Base-by-base conservation (phyloP, 106 monocot species). In the Dendrobium catenatum region DNA sequence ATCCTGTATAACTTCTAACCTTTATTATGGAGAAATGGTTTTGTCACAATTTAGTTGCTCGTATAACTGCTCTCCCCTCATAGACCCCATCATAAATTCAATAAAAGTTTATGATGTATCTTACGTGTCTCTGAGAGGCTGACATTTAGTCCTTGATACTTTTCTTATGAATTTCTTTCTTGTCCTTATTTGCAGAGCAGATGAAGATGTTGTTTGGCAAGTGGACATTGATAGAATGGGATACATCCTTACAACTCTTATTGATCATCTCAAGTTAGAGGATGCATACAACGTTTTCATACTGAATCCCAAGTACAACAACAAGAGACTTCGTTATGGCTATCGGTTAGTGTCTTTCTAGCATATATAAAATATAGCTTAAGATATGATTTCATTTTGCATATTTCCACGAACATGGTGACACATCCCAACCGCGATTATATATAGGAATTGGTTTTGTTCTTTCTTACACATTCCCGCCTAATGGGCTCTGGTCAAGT, bases 201-300 rank as follows among this genome's bases (percentile, higher is more conserved):
- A 85, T 67, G 89, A 78, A 84, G 86, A 88, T 72, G 58, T 84
- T 77, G 66, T 88, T 82, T 95, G 91, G 94, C 98, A 98, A 93
- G 92, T 95, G 24, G 94, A 98, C 81, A 81, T 94, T 67, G 98
- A 93, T 79, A 79, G 86, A 55, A 91, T 98, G 86, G 87, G 89
- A 77, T 89, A 89, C 83, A 17, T 98, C 26, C 93, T 95, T 81
- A 86, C 92, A 44, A 87, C 88, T 72, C 86, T 98, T 49, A 73
- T 98, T 83, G 85, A 89, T 49, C 82, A 98, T 85, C 92, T 93
- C 76, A 89, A 95, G 76, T 85, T 98, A 77, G 87, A 88, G 42
- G 49, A 92, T 82, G 85, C 89, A 29, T 98, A 98, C 86, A 98
- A 92, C 77, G 88, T 98, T 79, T 98, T 98, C 80, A 81, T 98